Conservation (phyloP, 2,329 filamentous ascomycete genomes). For the Pestalotiopsis sp. region DNA sequence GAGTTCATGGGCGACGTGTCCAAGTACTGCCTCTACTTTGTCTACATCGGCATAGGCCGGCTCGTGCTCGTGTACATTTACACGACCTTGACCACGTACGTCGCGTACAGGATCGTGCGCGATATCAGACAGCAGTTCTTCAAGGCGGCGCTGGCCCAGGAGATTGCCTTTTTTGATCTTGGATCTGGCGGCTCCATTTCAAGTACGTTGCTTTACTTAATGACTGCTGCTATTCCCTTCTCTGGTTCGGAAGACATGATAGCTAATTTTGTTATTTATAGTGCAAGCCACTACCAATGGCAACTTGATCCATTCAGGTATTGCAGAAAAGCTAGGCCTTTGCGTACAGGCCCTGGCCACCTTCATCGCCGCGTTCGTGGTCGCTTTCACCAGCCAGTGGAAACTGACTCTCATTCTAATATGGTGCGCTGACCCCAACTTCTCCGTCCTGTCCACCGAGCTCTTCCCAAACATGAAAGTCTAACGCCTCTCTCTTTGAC, state of each 20-base stretch:
- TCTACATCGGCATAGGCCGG: constrained; percentile 28
- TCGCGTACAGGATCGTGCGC: constrained; percentile 45
- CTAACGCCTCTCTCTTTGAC: not conserved
- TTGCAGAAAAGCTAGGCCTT: constrained; percentile 42
- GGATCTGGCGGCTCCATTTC: constrained; percentile 32
- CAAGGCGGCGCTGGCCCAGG: constrained; percentile 41
- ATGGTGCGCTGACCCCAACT: not conserved
- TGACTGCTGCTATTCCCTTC: not conserved
- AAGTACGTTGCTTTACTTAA: not conserved
- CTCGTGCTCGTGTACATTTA: constrained; percentile 26
- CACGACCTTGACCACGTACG: constrained; percentile 39
- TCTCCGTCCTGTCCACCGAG: not conserved
- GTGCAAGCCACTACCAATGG: constrained; percentile 45
- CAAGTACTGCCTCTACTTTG: constrained; percentile 25
- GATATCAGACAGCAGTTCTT: constrained; percentile 42
- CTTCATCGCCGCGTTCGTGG: constrained; percentile 40
- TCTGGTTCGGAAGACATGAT: too few species aligned
- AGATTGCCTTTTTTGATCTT: constrained; percentile 42
- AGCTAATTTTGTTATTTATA: not conserved
- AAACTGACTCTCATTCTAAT: constrained; percentile 43
- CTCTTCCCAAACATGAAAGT: not conserved
- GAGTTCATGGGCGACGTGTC: constrained; percentile 1
- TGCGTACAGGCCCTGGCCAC: constrained; percentile 40
- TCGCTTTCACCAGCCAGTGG: constrained; percentile 44
- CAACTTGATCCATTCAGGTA: constrained; percentile 43